These are phyloP conservation scores for Salix exigua DNA, from an alignment of 345 rosid species.

Conservation along the genomic window DNA sequence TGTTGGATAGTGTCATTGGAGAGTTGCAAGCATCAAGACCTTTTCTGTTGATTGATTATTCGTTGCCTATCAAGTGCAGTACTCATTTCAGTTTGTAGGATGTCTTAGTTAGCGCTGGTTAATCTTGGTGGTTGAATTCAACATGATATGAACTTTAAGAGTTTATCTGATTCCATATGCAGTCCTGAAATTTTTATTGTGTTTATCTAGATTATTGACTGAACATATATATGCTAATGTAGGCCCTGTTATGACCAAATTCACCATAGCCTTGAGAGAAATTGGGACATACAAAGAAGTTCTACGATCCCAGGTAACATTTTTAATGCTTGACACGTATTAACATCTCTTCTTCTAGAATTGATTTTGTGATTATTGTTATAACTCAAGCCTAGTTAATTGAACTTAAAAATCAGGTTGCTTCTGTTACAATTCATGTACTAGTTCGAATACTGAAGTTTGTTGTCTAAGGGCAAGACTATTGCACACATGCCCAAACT, in stretches of 20 bases:
- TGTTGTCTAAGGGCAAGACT: neutral
- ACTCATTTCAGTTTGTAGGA: neutral
- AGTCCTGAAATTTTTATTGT: neutral
- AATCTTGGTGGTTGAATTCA: neutral
- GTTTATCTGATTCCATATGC: neutral
- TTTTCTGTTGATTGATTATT: neutral
- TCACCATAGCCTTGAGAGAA: slow-evolving; percentile 97
- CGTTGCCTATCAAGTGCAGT: neutral
- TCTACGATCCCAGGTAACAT: slow-evolving; percentile 85
- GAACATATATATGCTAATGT: slow-evolving; percentile 19
- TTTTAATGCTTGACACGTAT: neutral
- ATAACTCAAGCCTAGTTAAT: neutral
- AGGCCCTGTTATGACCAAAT: slow-evolving; percentile 99
- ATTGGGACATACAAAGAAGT: slow-evolving; percentile 98
- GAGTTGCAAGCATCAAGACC: neutral
- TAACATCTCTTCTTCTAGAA: neutral
- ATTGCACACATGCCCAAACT: neutral
- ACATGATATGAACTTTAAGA: neutral
- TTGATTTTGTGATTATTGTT: neutral
- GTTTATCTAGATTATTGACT: slow-evolving; percentile 11
- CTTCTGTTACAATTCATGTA: neutral
- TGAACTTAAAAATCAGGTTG: neutral
- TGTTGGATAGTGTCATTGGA: neutral
- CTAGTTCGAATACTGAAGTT: neutral
- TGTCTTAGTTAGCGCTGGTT: neutral